Base-by-base conservation (phyloP, 2,329 filamentous ascomycete genomes). In the Cercospora canescens region DNA sequence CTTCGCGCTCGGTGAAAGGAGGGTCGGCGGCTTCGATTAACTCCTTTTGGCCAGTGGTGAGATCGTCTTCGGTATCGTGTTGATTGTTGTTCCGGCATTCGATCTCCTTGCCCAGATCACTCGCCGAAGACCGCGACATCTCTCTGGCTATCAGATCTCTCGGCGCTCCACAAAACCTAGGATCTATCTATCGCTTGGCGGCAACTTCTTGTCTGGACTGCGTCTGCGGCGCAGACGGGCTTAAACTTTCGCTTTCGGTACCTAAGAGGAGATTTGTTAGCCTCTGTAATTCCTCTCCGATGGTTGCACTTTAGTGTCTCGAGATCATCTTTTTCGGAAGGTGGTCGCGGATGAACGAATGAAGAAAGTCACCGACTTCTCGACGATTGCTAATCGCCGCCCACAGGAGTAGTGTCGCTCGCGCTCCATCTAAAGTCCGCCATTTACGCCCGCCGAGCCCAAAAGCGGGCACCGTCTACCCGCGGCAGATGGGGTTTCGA, bases 11-110 rank as follows among this genome's bases (percentile, higher is more conserved):
- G 18, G 50, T 54, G n/a, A 64, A 64, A 28, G 65, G 59, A 16
- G 65, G 65, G 26, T 67, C 65, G 6, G 62, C 52, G 24, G 62
- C 62, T 37, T 67, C 65, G 28, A 66, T 60, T 14, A 66, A 39
- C 30, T 63, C 64, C 21, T 66, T 50, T 48, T 63, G 60, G 24
- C 50, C 35, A 12, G 24, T 12, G 1, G 63, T 52, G 1, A 58
- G 59, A 28, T 60, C 59, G 16, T 45, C 12, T 8, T 62, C 45
- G 4, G n/a, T 34, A 21, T 45, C 34, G 39, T 9, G 26, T n/a
- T 60, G 28, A 28, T 48, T 30, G 21, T 34, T 50, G 28, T 26
- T 18, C 1, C 18, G 39, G 50, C 11, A n/a, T 16, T 54, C 59
- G 41, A 52, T 21, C 8, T 62, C 59, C 45, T 54, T 35, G 16